phyloP scores from a whole-genome alignment of 192 early-diverging fungal genomes.

The Haplosporangium gracile region DNA sequence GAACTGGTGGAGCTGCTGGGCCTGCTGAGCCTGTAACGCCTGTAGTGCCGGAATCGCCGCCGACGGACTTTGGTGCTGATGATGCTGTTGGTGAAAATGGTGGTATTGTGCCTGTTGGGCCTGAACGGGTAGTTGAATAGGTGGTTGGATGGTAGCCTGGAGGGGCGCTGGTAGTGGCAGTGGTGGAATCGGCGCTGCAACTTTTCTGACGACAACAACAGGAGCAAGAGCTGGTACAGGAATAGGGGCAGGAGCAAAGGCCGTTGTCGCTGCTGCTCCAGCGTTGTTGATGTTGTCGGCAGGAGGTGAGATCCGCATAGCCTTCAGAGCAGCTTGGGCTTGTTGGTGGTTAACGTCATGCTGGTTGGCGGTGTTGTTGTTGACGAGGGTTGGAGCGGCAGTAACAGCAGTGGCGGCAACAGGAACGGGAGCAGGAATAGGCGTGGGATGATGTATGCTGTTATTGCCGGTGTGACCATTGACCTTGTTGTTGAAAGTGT shows the following conservation, averaged over 20 bases:
- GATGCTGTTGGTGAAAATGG: conserved; percentile 8
- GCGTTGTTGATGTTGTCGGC: not conserved
- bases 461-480: not conserved
- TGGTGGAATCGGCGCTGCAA: conserved; percentile 1
- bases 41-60: not conserved
- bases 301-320: not conserved
- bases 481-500: conserved; percentile 3
- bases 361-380: not conserved
- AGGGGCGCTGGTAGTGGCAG: not conserved
- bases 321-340: not conserved
- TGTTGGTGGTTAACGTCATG: not conserved
- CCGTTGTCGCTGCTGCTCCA: not conserved
- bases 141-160: conserved; percentile 3
- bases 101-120: conserved; percentile 13
- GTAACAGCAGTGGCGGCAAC: not conserved
- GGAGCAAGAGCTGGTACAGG: not conserved
- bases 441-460: not conserved
- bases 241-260: not conserved
- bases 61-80: not conserved
- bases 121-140: not conserved
- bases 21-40: not conserved
- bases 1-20: not conserved
- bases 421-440: not conserved
- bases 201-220: not conserved
- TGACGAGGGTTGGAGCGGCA: not conserved